Base-by-base conservation (phyloP, 805 yeast species). In the Candida manassasensis region DNA sequence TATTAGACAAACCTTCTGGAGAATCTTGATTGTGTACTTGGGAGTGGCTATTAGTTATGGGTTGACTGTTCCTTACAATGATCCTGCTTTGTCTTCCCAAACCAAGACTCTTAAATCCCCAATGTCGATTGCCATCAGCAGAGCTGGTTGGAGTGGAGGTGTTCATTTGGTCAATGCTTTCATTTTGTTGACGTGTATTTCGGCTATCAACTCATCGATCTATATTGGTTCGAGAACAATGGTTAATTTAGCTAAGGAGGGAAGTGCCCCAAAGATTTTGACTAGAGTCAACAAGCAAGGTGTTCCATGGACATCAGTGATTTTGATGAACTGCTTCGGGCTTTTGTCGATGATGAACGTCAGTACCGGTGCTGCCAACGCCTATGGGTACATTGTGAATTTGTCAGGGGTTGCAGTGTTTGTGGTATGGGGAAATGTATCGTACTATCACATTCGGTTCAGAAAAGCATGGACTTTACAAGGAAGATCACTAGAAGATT, bases 181-280 rank as follows among this genome's bases (percentile, higher is more conserved):
- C 47, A 72, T 82, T 42, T 59, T 80, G 39, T 50, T 79, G 10
- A 79, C 83, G 2, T 75, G 84, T 47, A 55, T 83, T 28, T 77
- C 84, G 21, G 84, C 89, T 4, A 75, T 81, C 49, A 82, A 82
- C 58, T 71, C 83, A 27, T 74, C 83, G 22, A 75, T 81, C 35
- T 82, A 76, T 54, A 70, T 81, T 53, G 85, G 84, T 8, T 75
- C 85, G 3, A 67, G 89, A 53, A 72, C 86, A 1, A 62, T 82
- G 10, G 75, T 81, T 42, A 77, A 74, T 36, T 69, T 81, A 68
- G 79, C 87, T 4, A 62, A 70, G 40, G 78, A 73, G 37, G 77
- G 79, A 2, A 66, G 68, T 39, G 84, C 83, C 0, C 86, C 85
- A 27, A 59, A 61, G 49, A 48, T 77, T 37, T 64, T 82, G 39